phyloP scores from a whole-genome alignment of 2,329 filamentous ascomycete genomes.

The Penicillium sclerotiorum region DNA sequence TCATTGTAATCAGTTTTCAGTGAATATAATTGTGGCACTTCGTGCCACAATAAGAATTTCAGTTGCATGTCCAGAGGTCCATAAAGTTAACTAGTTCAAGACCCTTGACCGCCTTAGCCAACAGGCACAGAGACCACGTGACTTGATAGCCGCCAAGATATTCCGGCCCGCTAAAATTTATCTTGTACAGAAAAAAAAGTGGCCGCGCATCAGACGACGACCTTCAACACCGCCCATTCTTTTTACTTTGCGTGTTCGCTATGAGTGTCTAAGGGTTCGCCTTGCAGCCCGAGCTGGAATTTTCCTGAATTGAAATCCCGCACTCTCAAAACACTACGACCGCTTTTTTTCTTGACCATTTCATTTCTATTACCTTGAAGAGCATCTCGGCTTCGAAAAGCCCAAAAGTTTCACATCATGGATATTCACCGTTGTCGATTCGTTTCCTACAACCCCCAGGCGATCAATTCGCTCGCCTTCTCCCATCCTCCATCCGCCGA shows the following conservation, averaged over 20 bases:
- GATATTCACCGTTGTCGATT: conserved; percentile 97
- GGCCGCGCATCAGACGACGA: conserved; percentile 24
- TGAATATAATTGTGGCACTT: too few species aligned
- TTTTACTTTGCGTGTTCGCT: conserved; percentile 9
- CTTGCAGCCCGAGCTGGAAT: conserved; percentile 17
- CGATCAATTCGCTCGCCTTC: conserved; percentile 94
- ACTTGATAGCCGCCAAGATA: conserved; percentile 23
- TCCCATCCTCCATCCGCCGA: conserved; percentile 68
- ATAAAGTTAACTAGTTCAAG: too few species aligned
- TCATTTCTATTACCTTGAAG: conserved; percentile 11
- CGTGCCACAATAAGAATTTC: too few species aligned
- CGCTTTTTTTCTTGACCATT: conserved; percentile 1
- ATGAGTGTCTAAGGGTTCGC: conserved; percentile 28
- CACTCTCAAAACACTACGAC: too few species aligned
- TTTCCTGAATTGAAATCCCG: conserved; percentile 18
- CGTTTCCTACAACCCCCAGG: conserved; percentile 84
- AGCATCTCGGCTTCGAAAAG: conserved; percentile 21
- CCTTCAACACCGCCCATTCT: conserved; percentile 20
- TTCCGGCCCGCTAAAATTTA: conserved; percentile 34
- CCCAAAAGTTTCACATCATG: conserved; percentile 57
- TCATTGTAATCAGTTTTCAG: too few species aligned
- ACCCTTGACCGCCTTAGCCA: conserved; percentile 11
- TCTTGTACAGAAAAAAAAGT: conserved; percentile 33
- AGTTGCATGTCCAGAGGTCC: too few species aligned
- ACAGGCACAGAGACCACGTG: conserved; percentile 17